Conservation (phyloP, 331 rosid genomes). For the Acacia pycnantha region DNA sequence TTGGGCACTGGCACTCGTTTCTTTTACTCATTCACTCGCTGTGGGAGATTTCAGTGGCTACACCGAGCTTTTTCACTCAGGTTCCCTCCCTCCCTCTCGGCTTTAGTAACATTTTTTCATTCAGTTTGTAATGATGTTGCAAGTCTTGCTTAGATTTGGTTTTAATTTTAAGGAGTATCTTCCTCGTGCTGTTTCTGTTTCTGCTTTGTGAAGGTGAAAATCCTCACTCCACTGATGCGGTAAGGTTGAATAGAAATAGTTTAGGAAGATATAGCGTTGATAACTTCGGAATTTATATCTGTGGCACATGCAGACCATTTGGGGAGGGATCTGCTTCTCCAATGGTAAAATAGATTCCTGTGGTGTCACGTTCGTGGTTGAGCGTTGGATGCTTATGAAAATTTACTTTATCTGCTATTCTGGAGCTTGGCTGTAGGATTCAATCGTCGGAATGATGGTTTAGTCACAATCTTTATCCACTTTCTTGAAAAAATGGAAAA, state of each 20-base stretch:
- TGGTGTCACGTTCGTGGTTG: not conserved
- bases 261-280: not conserved
- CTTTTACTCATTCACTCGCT: not conserved
- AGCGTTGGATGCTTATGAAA: not conserved
- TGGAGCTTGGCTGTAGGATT: not conserved
- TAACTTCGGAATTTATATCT: not conserved
- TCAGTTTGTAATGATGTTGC: not conserved
- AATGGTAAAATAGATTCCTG: not conserved
- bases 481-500: not conserved
- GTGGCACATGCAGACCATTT: not conserved
- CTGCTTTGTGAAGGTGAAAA: not conserved
- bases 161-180: not conserved
- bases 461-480: not conserved
- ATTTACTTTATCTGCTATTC: not conserved
- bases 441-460: not conserved
- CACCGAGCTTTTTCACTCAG: not conserved
- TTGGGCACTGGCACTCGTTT: not conserved
- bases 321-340: not conserved
- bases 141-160: not conserved
- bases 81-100: not conserved
- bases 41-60: not conserved
- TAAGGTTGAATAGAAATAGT: not conserved
- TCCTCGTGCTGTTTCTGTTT: slow-evolving; percentile 22
- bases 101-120: not conserved
- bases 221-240: not conserved